These are phyloP conservation scores for Euphorbia peplus DNA, from an alignment of 345 rosid species.

Conservation along the genomic window DNA sequence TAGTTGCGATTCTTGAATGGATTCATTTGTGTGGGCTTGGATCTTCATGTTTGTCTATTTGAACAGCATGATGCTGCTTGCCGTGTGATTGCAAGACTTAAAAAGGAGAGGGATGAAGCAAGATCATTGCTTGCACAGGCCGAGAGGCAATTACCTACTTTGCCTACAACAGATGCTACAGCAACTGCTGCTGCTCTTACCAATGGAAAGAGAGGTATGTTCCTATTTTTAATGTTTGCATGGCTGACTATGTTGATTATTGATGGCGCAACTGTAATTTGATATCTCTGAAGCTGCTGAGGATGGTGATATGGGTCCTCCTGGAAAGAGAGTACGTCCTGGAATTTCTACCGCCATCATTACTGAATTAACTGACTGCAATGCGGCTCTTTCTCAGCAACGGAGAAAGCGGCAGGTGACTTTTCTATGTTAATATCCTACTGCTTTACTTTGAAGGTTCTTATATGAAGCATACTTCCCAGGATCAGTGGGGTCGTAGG, in stretches of 20 bases:
- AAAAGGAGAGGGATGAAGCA: constrained; percentile 91
- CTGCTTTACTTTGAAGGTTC: not conserved
- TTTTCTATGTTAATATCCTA: not conserved
- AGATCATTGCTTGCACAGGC: constrained; percentile 73
- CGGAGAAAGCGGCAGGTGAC: constrained; percentile 62
- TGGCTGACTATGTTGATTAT: not conserved
- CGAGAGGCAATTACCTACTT: constrained; percentile 67
- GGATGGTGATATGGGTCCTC: constrained; percentile 24
- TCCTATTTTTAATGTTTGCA: constrained; percentile 4
- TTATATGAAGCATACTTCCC: not conserved
- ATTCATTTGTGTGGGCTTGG: constrained; percentile 10
- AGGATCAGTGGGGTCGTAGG: not conserved
- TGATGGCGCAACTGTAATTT: constrained; percentile 12
- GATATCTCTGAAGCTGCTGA: constrained; percentile 20
- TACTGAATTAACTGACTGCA: constrained; percentile 78
- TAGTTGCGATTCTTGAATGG: not conserved
- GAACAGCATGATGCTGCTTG: constrained; percentile 98
- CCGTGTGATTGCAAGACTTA: constrained; percentile 97
- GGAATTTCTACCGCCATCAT: constrained; percentile 70
- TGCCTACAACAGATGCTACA: constrained; percentile 38
- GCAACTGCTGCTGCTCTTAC: constrained; percentile 48
- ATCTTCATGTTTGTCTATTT: constrained; percentile 13
- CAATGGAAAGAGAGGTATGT: constrained; percentile 86
- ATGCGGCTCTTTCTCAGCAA: constrained; percentile 82
- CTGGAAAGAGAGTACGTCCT: constrained; percentile 41